phyloP scores from a whole-genome alignment of 2,329 filamentous ascomycete genomes.

The Aspergillus amoenus region DNA sequence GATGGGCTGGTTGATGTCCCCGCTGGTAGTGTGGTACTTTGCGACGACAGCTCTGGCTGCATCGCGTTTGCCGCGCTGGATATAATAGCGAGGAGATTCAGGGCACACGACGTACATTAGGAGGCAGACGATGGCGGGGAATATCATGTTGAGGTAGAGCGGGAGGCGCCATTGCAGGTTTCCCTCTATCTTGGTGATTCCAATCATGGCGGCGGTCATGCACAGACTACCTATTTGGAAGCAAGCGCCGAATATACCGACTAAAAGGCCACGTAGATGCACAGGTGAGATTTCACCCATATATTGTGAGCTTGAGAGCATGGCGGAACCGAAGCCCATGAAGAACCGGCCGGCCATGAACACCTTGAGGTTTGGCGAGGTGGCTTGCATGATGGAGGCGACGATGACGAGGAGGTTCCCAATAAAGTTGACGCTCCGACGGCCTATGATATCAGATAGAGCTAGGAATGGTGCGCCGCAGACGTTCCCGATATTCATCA shows the following conservation, averaged over 20 bases:
- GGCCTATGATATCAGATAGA: conserved; percentile 53
- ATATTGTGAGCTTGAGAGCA: conserved; percentile 42
- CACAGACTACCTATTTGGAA: conserved; percentile 47
- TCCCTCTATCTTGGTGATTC: conserved; percentile 38
- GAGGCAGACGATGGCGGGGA: conserved; percentile 48
- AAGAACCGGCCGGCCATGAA: conserved; percentile 43
- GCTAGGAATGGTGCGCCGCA: conserved; percentile 52
- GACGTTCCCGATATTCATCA: conserved; percentile 51
- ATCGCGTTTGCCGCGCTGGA: conserved; percentile 34
- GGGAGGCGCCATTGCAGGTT: conserved; percentile 42
- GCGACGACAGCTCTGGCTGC: conserved; percentile 29
- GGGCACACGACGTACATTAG: conserved; percentile 44
- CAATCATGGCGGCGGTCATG: conserved; percentile 47
- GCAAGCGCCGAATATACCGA: conserved; percentile 50
- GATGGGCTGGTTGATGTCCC: conserved; percentile 42
- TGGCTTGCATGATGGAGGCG: conserved; percentile 43
- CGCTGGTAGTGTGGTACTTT: conserved; percentile 45
- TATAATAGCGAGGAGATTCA: conserved; percentile 38
- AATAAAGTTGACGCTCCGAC: conserved; percentile 50
- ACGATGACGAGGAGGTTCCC: conserved; percentile 48
- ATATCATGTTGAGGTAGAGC: conserved; percentile 48
- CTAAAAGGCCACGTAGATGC: conserved; percentile 43
- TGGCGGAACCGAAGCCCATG: conserved; percentile 37
- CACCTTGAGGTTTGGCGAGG: conserved; percentile 26
- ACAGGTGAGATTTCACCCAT: conserved; percentile 38